Evolutionary conservation across 2,329 filamentous ascomycete genomes (phyloP).

Genomic region (Neonectria faginata): DNA sequence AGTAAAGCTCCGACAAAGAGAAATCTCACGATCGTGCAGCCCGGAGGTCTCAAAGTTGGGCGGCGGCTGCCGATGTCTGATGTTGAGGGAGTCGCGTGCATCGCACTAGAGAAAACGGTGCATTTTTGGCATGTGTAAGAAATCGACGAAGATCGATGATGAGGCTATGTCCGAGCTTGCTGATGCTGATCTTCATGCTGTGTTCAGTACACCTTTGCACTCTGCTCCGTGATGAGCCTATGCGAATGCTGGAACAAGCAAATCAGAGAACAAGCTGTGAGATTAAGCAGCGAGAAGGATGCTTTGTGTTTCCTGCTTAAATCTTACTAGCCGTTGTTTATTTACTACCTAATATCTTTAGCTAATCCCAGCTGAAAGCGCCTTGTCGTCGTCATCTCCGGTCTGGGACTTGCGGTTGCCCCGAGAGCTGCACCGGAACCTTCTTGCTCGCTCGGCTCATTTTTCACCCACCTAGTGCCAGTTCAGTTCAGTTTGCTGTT

Average conservation of each 20-base stretch:
- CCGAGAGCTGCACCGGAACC: neutral
- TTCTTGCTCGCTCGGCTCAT: neutral
- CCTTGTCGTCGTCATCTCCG: neutral
- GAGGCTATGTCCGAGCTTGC: neutral
- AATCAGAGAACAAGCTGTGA: neutral
- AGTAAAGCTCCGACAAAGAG: neutral
- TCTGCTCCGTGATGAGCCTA: neutral
- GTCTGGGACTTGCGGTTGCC: neutral
- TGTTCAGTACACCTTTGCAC: neutral
- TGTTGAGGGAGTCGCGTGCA: too few species aligned
- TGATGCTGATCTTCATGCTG: neutral
- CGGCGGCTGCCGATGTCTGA: neutral
- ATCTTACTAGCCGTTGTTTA: neutral
- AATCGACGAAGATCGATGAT: neutral
- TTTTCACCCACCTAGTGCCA: neutral
- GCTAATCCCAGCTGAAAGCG: neutral
- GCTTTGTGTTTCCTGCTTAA: neutral
- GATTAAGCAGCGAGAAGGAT: neutral
- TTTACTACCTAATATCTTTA: neutral
- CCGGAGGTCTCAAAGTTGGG: neutral
- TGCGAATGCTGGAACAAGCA: neutral
- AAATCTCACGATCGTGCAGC: neutral
- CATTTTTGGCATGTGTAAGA: neutral
- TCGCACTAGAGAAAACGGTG: neutral
- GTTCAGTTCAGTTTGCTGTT: neutral